phyloP scores from a whole-genome alignment of 495 filamentous ascomycete genomes.

The Cairneyella variabilis region DNA sequence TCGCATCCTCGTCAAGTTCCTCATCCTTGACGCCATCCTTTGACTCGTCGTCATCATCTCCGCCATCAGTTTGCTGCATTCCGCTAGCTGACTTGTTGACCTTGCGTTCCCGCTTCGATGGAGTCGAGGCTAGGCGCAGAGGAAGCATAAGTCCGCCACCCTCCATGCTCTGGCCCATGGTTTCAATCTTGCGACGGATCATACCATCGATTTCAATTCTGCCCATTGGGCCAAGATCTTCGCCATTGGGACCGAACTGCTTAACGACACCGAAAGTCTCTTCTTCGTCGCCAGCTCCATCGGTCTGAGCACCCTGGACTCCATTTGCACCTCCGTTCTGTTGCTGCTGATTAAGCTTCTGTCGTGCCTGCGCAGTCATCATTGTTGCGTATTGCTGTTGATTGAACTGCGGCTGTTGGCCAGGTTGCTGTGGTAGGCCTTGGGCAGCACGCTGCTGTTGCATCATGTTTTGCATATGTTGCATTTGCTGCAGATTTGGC shows the following conservation, averaged over 20 bases:
- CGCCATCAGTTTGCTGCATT: conserved; percentile 62
- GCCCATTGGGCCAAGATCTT: conserved; percentile 37
- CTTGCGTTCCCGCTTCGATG: conserved; percentile 31
- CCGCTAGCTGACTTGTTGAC: conserved; percentile 23
- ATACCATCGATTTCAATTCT: conserved; percentile 54
- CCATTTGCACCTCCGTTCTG: conserved; percentile 26
- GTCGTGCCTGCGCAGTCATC: conserved; percentile 18
- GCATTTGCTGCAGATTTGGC: conserved; percentile 13
- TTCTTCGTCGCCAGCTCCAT: conserved; percentile 61
- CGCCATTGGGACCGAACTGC: conserved; percentile 36
- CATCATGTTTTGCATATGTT: conserved; percentile 6
- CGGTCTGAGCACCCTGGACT: conserved; percentile 56
- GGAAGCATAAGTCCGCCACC: conserved; percentile 81
- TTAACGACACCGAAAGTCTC: conserved; percentile 51
- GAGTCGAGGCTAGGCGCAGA: conserved; percentile 36
- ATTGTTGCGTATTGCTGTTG: conserved; percentile 18
- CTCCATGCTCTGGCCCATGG: conserved; percentile 66
- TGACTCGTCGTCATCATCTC: conserved; percentile 42
- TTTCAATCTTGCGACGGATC: conserved; percentile 63
- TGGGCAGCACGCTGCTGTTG: conserved; percentile 22
- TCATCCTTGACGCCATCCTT: conserved; percentile 62
- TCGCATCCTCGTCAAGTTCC: conserved; percentile 84
- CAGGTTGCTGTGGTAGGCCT: conserved; percentile 27
- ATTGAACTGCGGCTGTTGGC: conserved; percentile 28
- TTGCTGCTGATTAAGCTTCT: conserved; percentile 6